These are phyloP conservation scores for Candida pseudoviswanathii DNA, from an alignment of 1,139 yeast species.

Conservation along the genomic window DNA sequence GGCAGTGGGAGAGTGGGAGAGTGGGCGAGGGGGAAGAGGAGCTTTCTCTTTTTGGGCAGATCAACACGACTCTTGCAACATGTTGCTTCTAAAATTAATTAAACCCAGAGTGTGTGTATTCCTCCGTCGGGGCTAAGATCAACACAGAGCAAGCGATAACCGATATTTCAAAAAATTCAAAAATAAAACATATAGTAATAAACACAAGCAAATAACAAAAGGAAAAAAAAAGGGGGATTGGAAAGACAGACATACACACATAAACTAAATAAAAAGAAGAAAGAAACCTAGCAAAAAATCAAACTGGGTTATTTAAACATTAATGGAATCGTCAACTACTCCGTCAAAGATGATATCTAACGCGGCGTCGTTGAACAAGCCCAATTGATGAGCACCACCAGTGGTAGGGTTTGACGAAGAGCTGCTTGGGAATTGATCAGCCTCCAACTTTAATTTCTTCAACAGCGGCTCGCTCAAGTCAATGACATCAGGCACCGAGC, in stretches of 20 bases:
- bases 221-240: not conserved
- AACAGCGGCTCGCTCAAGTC: constrained; percentile 8
- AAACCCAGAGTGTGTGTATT: too few relatives aligned
- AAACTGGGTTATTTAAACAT: constrained; percentile 13
- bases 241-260: constrained; percentile 1
- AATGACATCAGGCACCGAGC: constrained; percentile 11
- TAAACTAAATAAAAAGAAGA: not conserved
- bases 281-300: not conserved
- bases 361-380: constrained; percentile 14
- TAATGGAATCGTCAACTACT: constrained; percentile 28
- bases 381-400: constrained; percentile 5
- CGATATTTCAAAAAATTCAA: too few relatives aligned
- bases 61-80: not conserved
- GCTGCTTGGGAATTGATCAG: constrained; percentile 2
- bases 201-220: not conserved
- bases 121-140: too few relatives aligned
- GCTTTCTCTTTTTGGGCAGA: not conserved
- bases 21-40: not conserved
- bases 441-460: constrained; percentile 8
- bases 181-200: too few relatives aligned
- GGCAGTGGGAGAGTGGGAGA: too few relatives aligned
- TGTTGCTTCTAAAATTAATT: not conserved
- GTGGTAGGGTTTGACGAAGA: not conserved
- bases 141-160: too few relatives aligned
- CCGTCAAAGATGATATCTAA: constrained; percentile 34